Base-by-base conservation (phyloP, 1,284 basidiomycete genomes). In the Trichosporon inkin region DNA sequence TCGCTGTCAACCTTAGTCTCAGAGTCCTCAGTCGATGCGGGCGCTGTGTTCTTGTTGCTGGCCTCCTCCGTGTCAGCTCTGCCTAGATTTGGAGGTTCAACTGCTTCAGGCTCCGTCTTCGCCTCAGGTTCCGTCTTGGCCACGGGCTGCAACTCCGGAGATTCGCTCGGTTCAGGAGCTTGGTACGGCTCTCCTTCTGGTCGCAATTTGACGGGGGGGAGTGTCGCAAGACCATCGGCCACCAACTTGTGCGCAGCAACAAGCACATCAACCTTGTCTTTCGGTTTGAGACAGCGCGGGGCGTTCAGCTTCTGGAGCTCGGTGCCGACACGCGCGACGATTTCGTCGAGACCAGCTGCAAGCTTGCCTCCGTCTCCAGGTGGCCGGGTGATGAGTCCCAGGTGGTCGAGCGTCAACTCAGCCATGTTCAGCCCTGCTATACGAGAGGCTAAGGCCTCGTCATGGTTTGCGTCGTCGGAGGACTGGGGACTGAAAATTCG, bases 351-450 rank as follows among this genome's bases (percentile, higher is more conserved):
- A 8, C 96, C 83, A 3, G 79, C 76, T 40, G 87, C 81, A 1
- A 95, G 77, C 11, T 78, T 69, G 11, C 81, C 76, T 16, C 71
- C 56, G 28, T 71, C 71, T n/a, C 34, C 64, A 34, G 67, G 70
- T 0, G 71, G 87, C 77, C 71, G 89, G 79, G 81, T 78, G n/a
- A 80, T 77, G 5, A 97, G 83, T 6, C 93, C 94, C 0, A 98
- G 84, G 75, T 96, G 92, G 40, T 88, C 86, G 17, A 97, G 80
- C 1, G 85, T 84, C 0, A 98, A 80, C 71, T 96, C 93, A 0
- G 96, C 81, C 81, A 92, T 84, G 68, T 94, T 93, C 44, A 98
- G 81, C 0, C 92, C 93, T 10, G 90, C 90, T 20, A 97, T 87
- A 4, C 92, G 85, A 67, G 87, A 90, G 0, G 91, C 85, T 3